Evolutionary conservation across 2,329 filamentous ascomycete genomes (phyloP).

Genomic region (Herpotrichia juniperi): DNA sequence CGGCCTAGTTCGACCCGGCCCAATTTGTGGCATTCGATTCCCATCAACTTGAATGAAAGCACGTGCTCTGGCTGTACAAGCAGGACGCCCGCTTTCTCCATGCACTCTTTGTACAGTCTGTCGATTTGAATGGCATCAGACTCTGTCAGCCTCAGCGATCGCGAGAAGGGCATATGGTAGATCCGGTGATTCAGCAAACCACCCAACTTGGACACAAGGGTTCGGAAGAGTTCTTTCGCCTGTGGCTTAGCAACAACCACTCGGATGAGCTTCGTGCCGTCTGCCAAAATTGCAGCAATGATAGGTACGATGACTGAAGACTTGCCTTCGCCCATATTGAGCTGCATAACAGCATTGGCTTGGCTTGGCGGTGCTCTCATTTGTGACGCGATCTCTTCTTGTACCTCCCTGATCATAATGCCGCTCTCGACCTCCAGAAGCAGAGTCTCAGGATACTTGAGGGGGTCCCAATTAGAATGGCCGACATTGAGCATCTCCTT

Average conservation of each 20-base stretch:
- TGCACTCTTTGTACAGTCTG: slow-evolving; percentile 54
- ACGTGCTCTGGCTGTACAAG: slow-evolving; percentile 69
- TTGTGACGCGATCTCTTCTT: slow-evolving; percentile 61
- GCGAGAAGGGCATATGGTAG: slow-evolving; percentile 65
- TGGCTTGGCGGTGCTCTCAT: slow-evolving; percentile 55
- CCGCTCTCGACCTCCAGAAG: slow-evolving; percentile 69
- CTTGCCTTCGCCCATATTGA: slow-evolving; percentile 46
- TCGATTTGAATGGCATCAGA: slow-evolving; percentile 45
- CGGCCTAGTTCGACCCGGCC: slow-evolving; percentile 35
- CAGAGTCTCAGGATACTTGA: slow-evolving; percentile 63
- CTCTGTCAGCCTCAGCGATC: slow-evolving; percentile 49
- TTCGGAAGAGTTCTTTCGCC: slow-evolving; percentile 64
- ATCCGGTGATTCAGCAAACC: slow-evolving; percentile 62
- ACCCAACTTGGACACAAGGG: slow-evolving; percentile 61
- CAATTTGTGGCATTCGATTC: slow-evolving; percentile 56
- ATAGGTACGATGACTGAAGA: slow-evolving; percentile 39
- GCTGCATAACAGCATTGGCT: slow-evolving; percentile 35
- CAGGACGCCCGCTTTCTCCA: slow-evolving; percentile 59
- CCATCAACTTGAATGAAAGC: slow-evolving; percentile 68
- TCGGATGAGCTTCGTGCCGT: slow-evolving; percentile 58
- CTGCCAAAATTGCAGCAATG: slow-evolving; percentile 52
- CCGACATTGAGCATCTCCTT: slow-evolving; percentile 56
- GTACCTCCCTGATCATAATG: slow-evolving; percentile 65
- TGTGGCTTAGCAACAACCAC: slow-evolving; percentile 68
- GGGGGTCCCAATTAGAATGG: slow-evolving; percentile 62